Percentiles rank a stretch among this genome's conserved stretches.
phyloP scores from a whole-genome alignment of 2,329 filamentous ascomycete genomes.

The Aspergillus bombycis region DNA sequence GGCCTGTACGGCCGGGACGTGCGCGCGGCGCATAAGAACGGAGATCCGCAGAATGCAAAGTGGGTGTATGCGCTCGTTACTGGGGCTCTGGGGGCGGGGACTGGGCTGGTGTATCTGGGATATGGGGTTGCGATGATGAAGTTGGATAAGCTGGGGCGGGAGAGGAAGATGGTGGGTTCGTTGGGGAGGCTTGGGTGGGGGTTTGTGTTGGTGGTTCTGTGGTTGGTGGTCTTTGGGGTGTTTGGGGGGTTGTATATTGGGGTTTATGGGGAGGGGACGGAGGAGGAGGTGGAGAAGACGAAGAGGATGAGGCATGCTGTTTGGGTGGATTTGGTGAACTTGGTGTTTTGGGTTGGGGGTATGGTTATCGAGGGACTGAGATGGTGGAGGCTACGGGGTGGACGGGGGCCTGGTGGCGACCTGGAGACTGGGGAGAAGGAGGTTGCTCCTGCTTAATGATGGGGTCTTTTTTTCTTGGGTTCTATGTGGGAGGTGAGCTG shows the following conservation, averaged over 20 bases:
- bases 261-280: slow-evolving; percentile 10
- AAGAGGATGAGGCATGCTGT: slow-evolving; percentile 83
- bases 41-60: slow-evolving; percentile 62
- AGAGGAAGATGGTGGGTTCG: slow-evolving; percentile 25
- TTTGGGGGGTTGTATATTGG: slow-evolving; percentile 82
- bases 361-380: slow-evolving; percentile 45
- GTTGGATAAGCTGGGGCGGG: slow-evolving; percentile 32
- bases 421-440: slow-evolving; percentile 30
- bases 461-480: neutral
- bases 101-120: slow-evolving; percentile 66
- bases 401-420: slow-evolving; percentile 15
- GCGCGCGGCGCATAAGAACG: slow-evolving; percentile 44
- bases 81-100: slow-evolving; percentile 66
- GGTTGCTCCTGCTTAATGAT: slow-evolving; percentile 1
- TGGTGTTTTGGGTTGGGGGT: slow-evolving; percentile 74
- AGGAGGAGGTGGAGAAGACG: slow-evolving; percentile 44
- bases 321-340: slow-evolving; percentile 77
- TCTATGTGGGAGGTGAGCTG: neutral
- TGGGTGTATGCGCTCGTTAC: slow-evolving; percentile 80
- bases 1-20: slow-evolving; percentile 78
- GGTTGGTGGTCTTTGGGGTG: slow-evolving; percentile 79
- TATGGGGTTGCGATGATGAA: slow-evolving; percentile 56
- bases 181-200: slow-evolving; percentile 67
- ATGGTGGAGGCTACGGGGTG: slow-evolving; percentile 34
- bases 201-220: slow-evolving; percentile 72